Percentiles rank a stretch among this genome's conserved stretches.
Conservation (phyloP, 2,329 filamentous ascomycete genomes). For the Cercospora zeae-maydis region DNA sequence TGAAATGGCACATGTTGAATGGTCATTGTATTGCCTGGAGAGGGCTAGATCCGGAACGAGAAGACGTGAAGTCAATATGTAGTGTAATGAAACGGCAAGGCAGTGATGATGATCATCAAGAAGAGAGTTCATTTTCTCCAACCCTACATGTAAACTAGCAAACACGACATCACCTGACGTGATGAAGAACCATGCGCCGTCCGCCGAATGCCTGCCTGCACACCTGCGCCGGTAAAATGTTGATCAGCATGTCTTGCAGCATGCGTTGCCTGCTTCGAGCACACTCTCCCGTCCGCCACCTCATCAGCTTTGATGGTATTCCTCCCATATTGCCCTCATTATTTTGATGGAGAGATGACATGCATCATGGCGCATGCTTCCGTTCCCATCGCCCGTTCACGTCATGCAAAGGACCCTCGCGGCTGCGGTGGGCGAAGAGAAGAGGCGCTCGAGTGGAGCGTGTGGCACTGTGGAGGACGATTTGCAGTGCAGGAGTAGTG, state of each 20-base stretch:
- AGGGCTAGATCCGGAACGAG: neutral
- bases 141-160: no score
- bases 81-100: no score
- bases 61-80: neutral
- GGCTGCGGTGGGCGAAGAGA: neutral
- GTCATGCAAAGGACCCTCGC: neutral
- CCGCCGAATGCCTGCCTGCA: neutral
- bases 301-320: neutral
- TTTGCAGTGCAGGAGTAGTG: neutral
- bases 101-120: no score
- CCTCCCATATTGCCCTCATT: no score
- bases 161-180: neutral
- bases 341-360: no score
- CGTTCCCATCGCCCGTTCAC: neutral
- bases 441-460: neutral
- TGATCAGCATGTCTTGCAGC: conserved; percentile 4
- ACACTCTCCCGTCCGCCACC: neutral
- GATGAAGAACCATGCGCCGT: neutral
- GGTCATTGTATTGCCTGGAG: neutral
- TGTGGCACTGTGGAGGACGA: neutral
- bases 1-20: neutral
- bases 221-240: neutral
- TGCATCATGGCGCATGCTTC: neutral
- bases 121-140: no score
- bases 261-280: conserved; percentile 8